Conservation (phyloP, 1,284 basidiomycete genomes). For the Rhodotorula sp. region DNA sequence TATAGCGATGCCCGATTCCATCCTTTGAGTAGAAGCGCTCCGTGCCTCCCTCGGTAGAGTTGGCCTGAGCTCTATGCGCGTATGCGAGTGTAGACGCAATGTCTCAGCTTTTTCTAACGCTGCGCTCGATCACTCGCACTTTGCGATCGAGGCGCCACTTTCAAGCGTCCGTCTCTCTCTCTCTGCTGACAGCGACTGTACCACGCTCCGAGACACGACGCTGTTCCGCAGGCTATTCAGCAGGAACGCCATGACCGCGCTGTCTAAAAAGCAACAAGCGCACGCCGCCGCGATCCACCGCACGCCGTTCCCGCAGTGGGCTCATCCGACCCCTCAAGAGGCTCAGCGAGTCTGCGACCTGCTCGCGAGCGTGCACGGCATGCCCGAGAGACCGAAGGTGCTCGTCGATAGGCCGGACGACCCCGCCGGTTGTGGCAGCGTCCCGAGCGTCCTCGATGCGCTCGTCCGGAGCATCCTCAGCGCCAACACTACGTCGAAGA, state of each 20-base stretch:
- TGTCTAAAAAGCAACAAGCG: conserved; percentile 39
- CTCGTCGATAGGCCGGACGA: conserved; percentile 47
- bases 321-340: conserved; percentile 57
- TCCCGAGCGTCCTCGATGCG: conserved; percentile 66
- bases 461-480: conserved; percentile 69
- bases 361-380: conserved; percentile 50
- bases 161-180: too few species aligned
- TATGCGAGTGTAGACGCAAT: too few species aligned
- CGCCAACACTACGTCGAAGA: conserved; percentile 66
- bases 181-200: too few species aligned
- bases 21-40: too few species aligned
- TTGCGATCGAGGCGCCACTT: too few species aligned
- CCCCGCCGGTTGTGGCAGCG: conserved; percentile 58
- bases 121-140: too few species aligned
- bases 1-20: too few species aligned
- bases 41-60: too few species aligned
- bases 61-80: too few species aligned
- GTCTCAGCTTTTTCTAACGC: too few species aligned
- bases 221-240: too few species aligned
- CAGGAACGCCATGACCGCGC: background rate
- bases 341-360: conserved; percentile 56
- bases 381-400: conserved; percentile 48
- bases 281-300: conserved; percentile 5
- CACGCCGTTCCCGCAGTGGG: conserved; percentile 59
- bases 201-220: too few species aligned